phyloP scores from a whole-genome alignment of 495 filamentous ascomycete species.

The Filosporella fistucella region DNA sequence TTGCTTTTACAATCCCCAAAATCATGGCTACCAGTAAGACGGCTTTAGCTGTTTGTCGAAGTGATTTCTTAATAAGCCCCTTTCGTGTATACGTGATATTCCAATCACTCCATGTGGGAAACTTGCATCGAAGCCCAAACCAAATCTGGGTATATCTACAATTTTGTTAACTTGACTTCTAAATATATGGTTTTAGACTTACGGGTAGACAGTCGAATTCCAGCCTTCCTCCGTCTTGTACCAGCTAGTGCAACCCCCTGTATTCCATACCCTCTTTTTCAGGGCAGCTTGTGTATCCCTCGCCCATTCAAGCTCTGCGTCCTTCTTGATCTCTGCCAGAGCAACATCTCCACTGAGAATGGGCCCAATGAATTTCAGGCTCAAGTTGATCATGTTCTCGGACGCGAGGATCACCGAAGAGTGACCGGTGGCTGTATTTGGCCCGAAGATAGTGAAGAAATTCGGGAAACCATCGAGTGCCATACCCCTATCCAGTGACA shows the following conservation, averaged over 20 bases:
- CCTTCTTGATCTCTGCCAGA: constrained; percentile 37
- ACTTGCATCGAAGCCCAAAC: constrained; percentile 44
- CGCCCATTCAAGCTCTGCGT: constrained; percentile 51
- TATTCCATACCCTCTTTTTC: constrained; percentile 48
- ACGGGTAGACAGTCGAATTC: constrained; percentile 60
- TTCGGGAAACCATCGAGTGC: constrained; percentile 65
- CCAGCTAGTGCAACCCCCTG: constrained; percentile 52
- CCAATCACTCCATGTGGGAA: constrained; percentile 54
- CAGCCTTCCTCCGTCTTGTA: constrained; percentile 52
- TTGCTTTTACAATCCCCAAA: no score
- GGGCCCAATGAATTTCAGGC: constrained; percentile 45
- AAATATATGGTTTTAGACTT: constrained; percentile 20
- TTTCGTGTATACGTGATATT: constrained; percentile 44
- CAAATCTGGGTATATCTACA: constrained; percentile 46
- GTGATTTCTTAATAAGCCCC: constrained; percentile 30
- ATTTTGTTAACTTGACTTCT: constrained; percentile 1
- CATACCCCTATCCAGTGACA: no score
- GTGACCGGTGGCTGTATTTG: constrained; percentile 63
- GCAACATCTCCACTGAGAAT: constrained; percentile 39
- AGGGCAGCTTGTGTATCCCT: constrained; percentile 44
- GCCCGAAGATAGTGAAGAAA: constrained; percentile 64
- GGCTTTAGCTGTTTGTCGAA: no score
- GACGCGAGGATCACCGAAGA: constrained; percentile 53
- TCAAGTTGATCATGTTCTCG: constrained; percentile 55
- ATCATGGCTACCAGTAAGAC: no score